Evolutionary conservation across 495 filamentous ascomycete genomes (phyloP), one percentile per base, ranked within the genome.

Genomic region (Aspergillus homomorphus): DNA sequence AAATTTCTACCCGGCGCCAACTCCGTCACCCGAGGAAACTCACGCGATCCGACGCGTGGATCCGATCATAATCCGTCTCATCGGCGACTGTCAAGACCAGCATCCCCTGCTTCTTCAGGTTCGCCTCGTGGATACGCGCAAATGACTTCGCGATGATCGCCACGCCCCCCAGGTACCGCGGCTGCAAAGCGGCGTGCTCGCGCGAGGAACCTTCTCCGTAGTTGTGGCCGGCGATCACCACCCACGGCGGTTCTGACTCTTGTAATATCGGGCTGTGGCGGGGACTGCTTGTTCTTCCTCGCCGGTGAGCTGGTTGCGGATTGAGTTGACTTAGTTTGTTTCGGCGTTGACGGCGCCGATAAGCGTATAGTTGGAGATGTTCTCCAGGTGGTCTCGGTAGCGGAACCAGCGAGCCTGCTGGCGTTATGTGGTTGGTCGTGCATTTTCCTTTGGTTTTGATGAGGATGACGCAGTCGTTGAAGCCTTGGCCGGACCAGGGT

Each of bases 101-200:
- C 89, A 96, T 91, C 71, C 91, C 92, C 81, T 96, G 92, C 84
- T 96, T 96, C 87, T 96, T 96, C 78, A 96, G 75, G 80, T 96
- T 96, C 74, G 91, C 94, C 81, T 96, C 91, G 80, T 96, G 91
- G 70, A 96, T 96, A 84, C 91, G 91, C 61, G 91, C 92, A 70
- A 96, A 96, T 58, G 82, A 87, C 66, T 87, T 83, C 66, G 88
- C 90, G 70, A 96, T 90, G 79, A 96, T 95, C 60, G 91, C 92
- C 57, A 94, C 81, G 63, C 90, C 91, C 57, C 91, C 91, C 30
- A 96, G 87, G 76, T 95, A 90, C 64, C 92, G 85, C 62, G 91
- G 91, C 79, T 96, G 90, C 33, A 96, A 81, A 60, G 91, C 91
- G 51, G 91, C 91, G 70, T 96, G 91, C 77, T 96, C 91, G 77